Evolutionary conservation across 2,329 filamentous ascomycete genomes (phyloP).

Genomic region (Calonectria montana): DNA sequence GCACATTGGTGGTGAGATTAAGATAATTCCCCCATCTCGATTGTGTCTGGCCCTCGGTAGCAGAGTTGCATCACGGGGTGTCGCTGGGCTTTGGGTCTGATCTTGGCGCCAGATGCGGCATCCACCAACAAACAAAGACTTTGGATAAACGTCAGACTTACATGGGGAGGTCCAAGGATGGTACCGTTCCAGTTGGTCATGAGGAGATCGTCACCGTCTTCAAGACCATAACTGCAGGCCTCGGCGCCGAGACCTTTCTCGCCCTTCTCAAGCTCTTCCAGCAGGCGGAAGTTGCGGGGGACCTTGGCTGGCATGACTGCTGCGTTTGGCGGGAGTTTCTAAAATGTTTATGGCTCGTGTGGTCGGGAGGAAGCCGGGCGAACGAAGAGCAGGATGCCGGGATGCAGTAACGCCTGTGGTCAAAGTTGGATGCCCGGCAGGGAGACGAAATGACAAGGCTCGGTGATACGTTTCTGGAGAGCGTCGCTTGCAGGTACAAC

Average conservation of each 20-base stretch:
- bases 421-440: constrained; percentile 3
- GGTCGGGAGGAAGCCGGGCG: not conserved
- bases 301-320: constrained; percentile 67
- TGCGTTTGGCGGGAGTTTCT: not conserved
- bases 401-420: constrained; percentile 1
- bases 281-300: constrained; percentile 93
- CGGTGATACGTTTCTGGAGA: constrained; percentile 6
- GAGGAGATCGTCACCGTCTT: constrained; percentile 91
- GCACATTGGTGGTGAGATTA: too few species aligned
- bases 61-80: not conserved
- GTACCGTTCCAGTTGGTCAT: constrained; percentile 99
- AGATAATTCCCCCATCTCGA: not conserved
- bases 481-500: not conserved
- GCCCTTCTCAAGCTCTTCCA: constrained; percentile 98
- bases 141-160: constrained; percentile 58
- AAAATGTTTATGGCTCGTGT: not conserved
- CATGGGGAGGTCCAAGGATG: constrained; percentile 95
- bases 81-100: not conserved
- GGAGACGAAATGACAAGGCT: constrained; percentile 2
- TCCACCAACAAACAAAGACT: not conserved
- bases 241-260: constrained; percentile 98
- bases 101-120: not conserved
- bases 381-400: not conserved
- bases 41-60: too few species aligned
- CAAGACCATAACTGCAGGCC: constrained; percentile 95